A percentile compares a stretch with the other conserved stretches of the same genome.
phyloP scores from a whole-genome alignment of 1,284 basidiomycete genomes.

The Tilletiaria anomala region DNA sequence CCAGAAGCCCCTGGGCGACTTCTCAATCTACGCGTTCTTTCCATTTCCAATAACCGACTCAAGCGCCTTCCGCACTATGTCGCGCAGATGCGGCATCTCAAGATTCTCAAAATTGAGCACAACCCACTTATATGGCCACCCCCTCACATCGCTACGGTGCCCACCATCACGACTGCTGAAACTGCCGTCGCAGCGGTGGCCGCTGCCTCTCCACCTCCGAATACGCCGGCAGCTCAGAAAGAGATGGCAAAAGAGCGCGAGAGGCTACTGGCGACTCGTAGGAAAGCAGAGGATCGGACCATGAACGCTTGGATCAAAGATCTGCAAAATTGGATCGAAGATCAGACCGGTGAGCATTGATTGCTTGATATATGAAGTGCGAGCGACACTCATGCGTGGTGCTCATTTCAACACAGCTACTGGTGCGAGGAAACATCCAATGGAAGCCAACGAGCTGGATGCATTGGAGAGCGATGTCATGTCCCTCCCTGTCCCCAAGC shows the following conservation, averaged over 20 bases:
- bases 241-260: slow-evolving; percentile 42
- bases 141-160: slow-evolving; percentile 23
- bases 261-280: not conserved
- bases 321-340: slow-evolving; percentile 22
- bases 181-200: no score
- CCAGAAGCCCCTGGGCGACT: slow-evolving; percentile 69
- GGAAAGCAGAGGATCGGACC: slow-evolving; percentile 41
- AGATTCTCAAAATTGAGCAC: slow-evolving; percentile 70
- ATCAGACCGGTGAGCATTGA: not conserved
- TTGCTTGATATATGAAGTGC: not conserved
- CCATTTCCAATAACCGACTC: slow-evolving; percentile 71
- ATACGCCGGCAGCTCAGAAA: slow-evolving; percentile 3
- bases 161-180: no score
- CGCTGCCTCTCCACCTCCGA: slow-evolving; percentile 7
- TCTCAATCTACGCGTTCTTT: slow-evolving; percentile 66
- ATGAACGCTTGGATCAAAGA: slow-evolving; percentile 39
- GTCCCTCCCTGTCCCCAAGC: not conserved
- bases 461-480: not conserved
- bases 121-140: slow-evolving; percentile 75
- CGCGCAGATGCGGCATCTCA: slow-evolving; percentile 56
- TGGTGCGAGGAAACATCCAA: not conserved
- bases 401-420: not conserved
- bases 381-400: not conserved
- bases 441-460: not conserved
- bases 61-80: slow-evolving; percentile 65